phyloP scores from a whole-genome alignment of 1,284 basidiomycete genomes.

The Entoloma clypeatum region DNA sequence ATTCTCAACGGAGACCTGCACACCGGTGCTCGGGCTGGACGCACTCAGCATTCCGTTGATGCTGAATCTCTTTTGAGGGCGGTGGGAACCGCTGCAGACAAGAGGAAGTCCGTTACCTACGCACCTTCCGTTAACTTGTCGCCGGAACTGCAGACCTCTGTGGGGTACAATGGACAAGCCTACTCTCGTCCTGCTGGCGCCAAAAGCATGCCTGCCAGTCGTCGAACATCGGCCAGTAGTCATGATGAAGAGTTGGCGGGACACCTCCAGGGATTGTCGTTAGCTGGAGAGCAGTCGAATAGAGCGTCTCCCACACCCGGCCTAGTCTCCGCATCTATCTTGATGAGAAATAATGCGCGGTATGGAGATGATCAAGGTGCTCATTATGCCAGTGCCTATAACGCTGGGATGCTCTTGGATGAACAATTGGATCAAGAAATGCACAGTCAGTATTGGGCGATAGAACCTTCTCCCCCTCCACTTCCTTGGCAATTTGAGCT shows the following conservation, averaged over 20 bases:
- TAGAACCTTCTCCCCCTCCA: constrained; percentile 9
- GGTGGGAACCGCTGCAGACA: constrained; percentile 65
- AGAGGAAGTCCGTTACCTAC: constrained; percentile 83
- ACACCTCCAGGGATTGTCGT: constrained; percentile 64
- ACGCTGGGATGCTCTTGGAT: constrained; percentile 84
- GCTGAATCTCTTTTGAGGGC: constrained; percentile 58
- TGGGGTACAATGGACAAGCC: constrained; percentile 42
- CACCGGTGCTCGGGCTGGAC: constrained; percentile 37
- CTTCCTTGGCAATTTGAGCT: constrained; percentile 9
- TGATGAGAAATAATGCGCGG: constrained; percentile 44
- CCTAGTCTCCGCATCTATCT: constrained; percentile 46
- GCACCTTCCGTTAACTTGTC: constrained; percentile 71
- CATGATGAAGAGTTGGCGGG: constrained; percentile 76
- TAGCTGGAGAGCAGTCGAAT: constrained; percentile 56
- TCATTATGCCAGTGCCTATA: constrained; percentile 59
- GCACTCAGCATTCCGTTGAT: constrained; percentile 52
- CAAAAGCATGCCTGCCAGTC: constrained; percentile 85
- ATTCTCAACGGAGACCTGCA: constrained; percentile 51
- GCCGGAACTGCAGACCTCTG: constrained; percentile 51
- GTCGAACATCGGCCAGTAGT: constrained; percentile 76
- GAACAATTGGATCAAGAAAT: constrained; percentile 89
- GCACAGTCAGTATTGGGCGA: constrained; percentile 80
- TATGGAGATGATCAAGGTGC: constrained; percentile 52
- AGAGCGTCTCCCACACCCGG: constrained; percentile 50
- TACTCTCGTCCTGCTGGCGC: constrained; percentile 67